Base-by-base conservation (phyloP, 2,329 filamentous ascomycete species). In the Xenoacremonium recifei region DNA sequence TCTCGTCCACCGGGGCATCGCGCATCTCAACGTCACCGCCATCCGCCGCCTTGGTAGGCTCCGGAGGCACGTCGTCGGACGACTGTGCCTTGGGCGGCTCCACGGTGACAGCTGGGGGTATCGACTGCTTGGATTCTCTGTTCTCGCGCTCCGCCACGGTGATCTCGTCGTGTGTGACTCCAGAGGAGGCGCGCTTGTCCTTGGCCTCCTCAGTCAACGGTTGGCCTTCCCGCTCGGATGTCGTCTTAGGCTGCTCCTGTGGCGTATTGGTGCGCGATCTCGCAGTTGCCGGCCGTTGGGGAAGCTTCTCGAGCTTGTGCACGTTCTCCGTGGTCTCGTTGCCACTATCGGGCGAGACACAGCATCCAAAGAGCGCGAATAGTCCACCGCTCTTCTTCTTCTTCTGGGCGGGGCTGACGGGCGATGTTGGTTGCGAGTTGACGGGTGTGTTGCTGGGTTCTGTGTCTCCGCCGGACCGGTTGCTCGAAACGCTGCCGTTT, bases 401-500 rank as follows among this genome's bases (percentile, higher is more conserved):
- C 58, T 73, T 75, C 44, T 72, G 67, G 25, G 69, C 64, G 39
- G 70, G 71, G 38, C 69, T 67, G 7, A 64, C 68, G 21, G 77
- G 75, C 23, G 76, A 77, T 57, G 68, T 75, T 30, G 74, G 74
- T 56, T 75, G 73, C 15, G 76, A 74, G 45, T 71, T 69, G 48
- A 65, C 70, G 23, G 71, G 64, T 5, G 73, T 73, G 54, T 69
- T 72, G 33, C 69, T 71, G 40, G 73, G 73, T 49, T 75, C 74
- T 51, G 72, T 77, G 58, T 71, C 75, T 55, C 70, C 70, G 57
- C 72, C 73, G 49, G 77, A 79, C 59, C 76, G 73, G 66, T 80
- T 82, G 68, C 82, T 87, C 54, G 79, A 80, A 48, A 79, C 75
- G 66, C 83, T 88, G 55, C 80, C 80, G 67, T 85, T 85, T 58